These are phyloP conservation scores for Schwanniomyces occidentalis DNA, from an alignment of 805 yeast genomes.

Conservation along the genomic window DNA sequence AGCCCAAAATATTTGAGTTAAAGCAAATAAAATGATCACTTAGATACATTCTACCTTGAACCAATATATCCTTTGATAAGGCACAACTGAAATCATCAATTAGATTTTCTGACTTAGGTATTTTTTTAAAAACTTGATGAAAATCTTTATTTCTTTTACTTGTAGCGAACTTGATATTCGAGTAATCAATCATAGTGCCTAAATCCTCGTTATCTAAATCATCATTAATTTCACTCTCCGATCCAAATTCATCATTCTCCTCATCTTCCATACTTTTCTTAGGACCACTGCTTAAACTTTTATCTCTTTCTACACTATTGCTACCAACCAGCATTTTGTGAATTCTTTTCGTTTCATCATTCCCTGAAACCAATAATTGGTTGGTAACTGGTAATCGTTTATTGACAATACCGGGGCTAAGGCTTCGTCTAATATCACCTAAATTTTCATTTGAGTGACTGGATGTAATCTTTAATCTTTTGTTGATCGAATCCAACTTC, in stretches of 20 bases:
- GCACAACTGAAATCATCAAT: slow-evolving; percentile 68
- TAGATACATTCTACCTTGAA: slow-evolving; percentile 66
- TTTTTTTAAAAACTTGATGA: slow-evolving; percentile 56
- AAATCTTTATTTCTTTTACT: slow-evolving; percentile 60
- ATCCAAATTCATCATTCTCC: slow-evolving; percentile 9
- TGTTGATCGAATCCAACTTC: neutral
- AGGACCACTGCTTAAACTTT: slow-evolving; percentile 2
- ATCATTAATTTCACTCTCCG: slow-evolving; percentile 9
- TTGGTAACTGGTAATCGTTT: slow-evolving; percentile 12
- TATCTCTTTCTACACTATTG: slow-evolving; percentile 9
- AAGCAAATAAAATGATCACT: slow-evolving; percentile 58
- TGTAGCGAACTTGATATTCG: slow-evolving; percentile 33
- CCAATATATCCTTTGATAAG: slow-evolving; percentile 59
- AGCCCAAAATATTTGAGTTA: slow-evolving; percentile 66
- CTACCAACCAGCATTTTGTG: slow-evolving; percentile 18
- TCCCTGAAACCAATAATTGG: slow-evolving; percentile 18
- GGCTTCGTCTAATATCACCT: slow-evolving; percentile 9
- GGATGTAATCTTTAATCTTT: slow-evolving; percentile 13
- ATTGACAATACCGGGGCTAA: slow-evolving; percentile 20
- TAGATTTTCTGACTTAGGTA: slow-evolving; percentile 52
- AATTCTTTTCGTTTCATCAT: slow-evolving; percentile 18
- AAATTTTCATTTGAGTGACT: slow-evolving; percentile 19
- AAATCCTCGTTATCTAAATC: slow-evolving; percentile 14
- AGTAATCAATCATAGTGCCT: slow-evolving; percentile 14
- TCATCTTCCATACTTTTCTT: slow-evolving; percentile 8